Percentiles rank a stretch among this genome's conserved stretches.
Evolutionary conservation across 2,329 filamentous ascomycete species (phyloP).

Genomic region (Trichophyton simii): DNA sequence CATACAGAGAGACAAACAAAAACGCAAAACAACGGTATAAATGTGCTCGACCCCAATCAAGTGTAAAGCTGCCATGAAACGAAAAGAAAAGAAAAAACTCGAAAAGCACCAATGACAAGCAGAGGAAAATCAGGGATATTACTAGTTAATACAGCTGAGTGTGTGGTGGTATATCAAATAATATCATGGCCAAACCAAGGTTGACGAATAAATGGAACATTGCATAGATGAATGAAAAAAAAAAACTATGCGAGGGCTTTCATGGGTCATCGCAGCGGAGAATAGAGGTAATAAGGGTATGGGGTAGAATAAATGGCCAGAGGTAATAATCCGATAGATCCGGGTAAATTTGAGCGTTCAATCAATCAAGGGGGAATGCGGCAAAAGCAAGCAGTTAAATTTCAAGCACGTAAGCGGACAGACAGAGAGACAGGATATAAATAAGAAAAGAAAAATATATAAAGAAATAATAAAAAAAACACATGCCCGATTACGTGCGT

Average conservation of each 20-base stretch:
- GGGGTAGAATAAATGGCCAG: neutral
- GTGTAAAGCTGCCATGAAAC: neutral
- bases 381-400: neutral
- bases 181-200: slow-evolving; percentile 18
- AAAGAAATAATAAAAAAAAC: neutral
- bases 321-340: neutral
- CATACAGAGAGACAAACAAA: neutral
- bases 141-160: neutral
- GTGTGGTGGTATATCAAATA: slow-evolving; percentile 29
- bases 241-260: slow-evolving; percentile 3
- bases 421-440: no score
- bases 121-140: neutral
- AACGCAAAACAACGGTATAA: slow-evolving; percentile 16
- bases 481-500: neutral
- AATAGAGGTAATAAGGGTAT: slow-evolving; percentile 1
- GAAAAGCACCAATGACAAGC: neutral
- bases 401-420: no score
- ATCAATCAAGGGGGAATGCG: neutral
- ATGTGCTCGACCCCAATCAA: slow-evolving; percentile 9
- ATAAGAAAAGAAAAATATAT: neutral
- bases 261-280: neutral
- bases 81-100: slow-evolving; percentile 15
- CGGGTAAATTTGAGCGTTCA: neutral
- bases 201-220: no score
- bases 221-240: neutral